Evolutionary conservation across 2,329 filamentous ascomycete genomes (phyloP).

Genomic region (Rutstroemia sp.): DNA sequence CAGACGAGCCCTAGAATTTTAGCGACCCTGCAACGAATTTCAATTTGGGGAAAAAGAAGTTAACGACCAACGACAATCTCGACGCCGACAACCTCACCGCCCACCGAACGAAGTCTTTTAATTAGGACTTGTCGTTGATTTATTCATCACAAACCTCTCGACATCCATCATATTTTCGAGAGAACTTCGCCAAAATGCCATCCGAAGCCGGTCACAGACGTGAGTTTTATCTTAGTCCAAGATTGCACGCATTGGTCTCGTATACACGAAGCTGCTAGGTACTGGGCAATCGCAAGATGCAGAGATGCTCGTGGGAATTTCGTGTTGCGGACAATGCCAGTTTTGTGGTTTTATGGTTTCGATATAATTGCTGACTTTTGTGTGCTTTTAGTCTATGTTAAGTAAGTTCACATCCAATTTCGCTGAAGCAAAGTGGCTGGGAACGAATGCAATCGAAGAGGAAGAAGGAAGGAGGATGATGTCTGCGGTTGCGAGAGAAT

Average conservation of each 20-base stretch:
- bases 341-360: not conserved
- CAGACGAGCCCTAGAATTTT: constrained; percentile 5
- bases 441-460: not conserved
- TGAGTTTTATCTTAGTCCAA: constrained; percentile 45
- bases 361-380: constrained; percentile 25
- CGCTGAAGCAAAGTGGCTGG: not conserved
- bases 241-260: not conserved
- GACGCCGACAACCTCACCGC: constrained; percentile 20
- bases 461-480: not conserved
- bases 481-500: not conserved
- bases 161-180: constrained; percentile 37
- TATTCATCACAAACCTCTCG: constrained; percentile 24
- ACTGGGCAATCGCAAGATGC: not conserved
- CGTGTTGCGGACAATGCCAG: not conserved
- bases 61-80: constrained; percentile 22
- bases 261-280: not conserved
- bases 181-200: constrained; percentile 67
- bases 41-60: not conserved
- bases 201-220: constrained; percentile 82
- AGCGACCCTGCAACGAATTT: not conserved
- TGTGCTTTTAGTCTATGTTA: constrained; percentile 66
- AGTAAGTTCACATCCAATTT: constrained; percentile 53
- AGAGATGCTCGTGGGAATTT: not conserved
- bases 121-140: constrained; percentile 27
- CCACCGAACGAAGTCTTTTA: constrained; percentile 26